Evolutionary conservation across 176 grass and related monocot species (phyloP).

Genomic region (Triticum turgidum): DNA sequence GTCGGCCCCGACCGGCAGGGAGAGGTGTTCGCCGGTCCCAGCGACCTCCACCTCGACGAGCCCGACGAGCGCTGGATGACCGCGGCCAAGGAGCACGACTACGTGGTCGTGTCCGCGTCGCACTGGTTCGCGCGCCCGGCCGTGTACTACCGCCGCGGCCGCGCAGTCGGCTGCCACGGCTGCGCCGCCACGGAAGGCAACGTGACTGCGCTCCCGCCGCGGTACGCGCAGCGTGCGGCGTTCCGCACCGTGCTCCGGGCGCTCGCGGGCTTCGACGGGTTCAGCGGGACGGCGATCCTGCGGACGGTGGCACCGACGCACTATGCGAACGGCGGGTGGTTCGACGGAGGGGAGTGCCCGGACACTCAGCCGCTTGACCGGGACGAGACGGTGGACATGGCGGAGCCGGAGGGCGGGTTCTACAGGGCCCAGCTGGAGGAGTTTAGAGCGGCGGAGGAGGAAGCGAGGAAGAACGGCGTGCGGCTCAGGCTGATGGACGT

Average conservation of each 20-base stretch:
- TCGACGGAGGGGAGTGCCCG: constrained; percentile 55
- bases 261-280: constrained; percentile 25
- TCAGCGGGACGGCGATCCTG: constrained; percentile 47
- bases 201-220: constrained; percentile 37
- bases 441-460: constrained; percentile 19
- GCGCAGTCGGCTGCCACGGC: constrained; percentile 56
- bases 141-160: constrained; percentile 48
- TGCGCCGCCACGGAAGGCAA: constrained; percentile 20
- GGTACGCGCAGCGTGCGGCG: constrained; percentile 48
- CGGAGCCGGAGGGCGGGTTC: constrained; percentile 26
- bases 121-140: constrained; percentile 85
- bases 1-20: constrained; percentile 42
- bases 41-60: constrained; percentile 51
- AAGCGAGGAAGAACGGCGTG: constrained; percentile 19
- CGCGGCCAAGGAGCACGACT: constrained; percentile 40
- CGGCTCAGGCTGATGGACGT: constrained; percentile 55
- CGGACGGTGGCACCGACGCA: constrained; percentile 54
- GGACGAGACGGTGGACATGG: constrained; percentile 46
- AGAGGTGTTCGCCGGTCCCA: constrained; percentile 43
- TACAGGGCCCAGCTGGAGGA: constrained; percentile 39
- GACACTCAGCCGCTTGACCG: constrained; percentile 17
- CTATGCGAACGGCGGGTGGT: constrained; percentile 52
- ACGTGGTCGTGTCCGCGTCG: constrained; percentile 56
- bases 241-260: constrained; percentile 50
- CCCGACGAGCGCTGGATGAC: constrained; percentile 55